A percentile compares a stretch with the other conserved stretches of the same genome.
phyloP scores from a whole-genome alignment of 1,139 yeast species.

The Scheffersomyces insectosa region DNA sequence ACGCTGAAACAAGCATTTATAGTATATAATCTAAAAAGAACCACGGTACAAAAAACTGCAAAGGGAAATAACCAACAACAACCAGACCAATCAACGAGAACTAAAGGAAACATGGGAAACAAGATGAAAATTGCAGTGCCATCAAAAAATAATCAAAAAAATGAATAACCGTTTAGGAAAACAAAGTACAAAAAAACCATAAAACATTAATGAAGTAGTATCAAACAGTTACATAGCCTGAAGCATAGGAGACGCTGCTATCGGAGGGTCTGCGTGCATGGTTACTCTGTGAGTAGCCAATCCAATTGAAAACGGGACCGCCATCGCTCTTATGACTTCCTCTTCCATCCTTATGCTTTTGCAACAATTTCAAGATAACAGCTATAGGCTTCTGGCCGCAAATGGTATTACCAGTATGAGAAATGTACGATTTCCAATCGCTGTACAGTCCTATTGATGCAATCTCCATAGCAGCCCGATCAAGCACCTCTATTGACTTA shows the following conservation, averaged over 20 bases:
- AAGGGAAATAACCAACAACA: no score
- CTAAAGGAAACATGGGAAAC: no score
- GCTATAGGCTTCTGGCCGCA: conserved; percentile 90
- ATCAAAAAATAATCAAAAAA: no score
- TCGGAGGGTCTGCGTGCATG: conserved; percentile 51
- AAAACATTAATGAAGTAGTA: neutral
- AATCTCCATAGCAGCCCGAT: conserved; percentile 65
- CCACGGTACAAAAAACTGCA: neutral
- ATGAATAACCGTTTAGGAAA: no score
- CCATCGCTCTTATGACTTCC: conserved; percentile 10
- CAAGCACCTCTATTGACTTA: conserved; percentile 72
- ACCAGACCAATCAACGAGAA: no score
- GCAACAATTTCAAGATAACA: conserved; percentile 57
- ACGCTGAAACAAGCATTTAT: neutral
- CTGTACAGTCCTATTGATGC: conserved; percentile 54
- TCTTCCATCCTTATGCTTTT: conserved; percentile 17
- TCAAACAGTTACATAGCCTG: conserved; percentile 57
- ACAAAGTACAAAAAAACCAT: neutral
- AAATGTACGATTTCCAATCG: conserved; percentile 69
- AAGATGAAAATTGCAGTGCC: no score
- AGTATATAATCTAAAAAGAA: neutral
- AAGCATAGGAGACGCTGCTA: conserved; percentile 87
- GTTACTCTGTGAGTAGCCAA: conserved; percentile 81
- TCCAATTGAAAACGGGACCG: conserved; percentile 55
- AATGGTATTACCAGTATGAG: conserved; percentile 77